Conservation (phyloP, 805 yeast species). For the Limtongia smithiae region DNA sequence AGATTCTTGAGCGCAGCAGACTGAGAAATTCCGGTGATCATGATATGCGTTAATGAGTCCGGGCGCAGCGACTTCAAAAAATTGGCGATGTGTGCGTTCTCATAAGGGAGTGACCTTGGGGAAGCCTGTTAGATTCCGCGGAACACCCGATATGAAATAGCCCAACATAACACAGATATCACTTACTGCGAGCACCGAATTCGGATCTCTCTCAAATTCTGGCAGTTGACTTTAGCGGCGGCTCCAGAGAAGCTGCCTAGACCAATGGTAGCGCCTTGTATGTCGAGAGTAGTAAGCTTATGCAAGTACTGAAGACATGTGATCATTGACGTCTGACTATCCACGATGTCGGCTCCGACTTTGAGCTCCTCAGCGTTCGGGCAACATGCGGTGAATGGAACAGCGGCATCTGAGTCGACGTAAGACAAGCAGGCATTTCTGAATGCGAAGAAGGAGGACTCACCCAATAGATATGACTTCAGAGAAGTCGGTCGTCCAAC, state of each 20-base stretch:
- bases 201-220: not conserved
- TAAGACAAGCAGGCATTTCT: too few relatives aligned
- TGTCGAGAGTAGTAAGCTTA: constrained; percentile 2
- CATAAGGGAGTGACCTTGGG: not conserved
- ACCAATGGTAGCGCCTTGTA: constrained; percentile 3
- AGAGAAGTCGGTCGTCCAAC: constrained; percentile 1
- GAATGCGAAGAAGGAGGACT: not conserved
- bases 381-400: constrained; percentile 11
- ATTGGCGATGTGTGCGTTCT: constrained; percentile 16
- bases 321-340: constrained; percentile 7
- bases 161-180: too few relatives aligned
- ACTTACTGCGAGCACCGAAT: constrained; percentile 7
- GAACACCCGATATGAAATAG: too few relatives aligned
- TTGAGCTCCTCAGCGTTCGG: constrained; percentile 5
- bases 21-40: constrained; percentile 9
- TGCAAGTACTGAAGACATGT: constrained; percentile 4
- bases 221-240: constrained; percentile 5
- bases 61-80: constrained; percentile 9
- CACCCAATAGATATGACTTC: constrained; percentile 3
- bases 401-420: not conserved
- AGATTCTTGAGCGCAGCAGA: constrained; percentile 2
- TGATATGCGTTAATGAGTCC: not conserved
- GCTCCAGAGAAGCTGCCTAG: constrained; percentile 14
- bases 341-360: constrained; percentile 6
- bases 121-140: too few relatives aligned